These are phyloP conservation scores for Lepiota venenata DNA, from an alignment of 768 basidiomycete genomes.

Conservation along the genomic window DNA sequence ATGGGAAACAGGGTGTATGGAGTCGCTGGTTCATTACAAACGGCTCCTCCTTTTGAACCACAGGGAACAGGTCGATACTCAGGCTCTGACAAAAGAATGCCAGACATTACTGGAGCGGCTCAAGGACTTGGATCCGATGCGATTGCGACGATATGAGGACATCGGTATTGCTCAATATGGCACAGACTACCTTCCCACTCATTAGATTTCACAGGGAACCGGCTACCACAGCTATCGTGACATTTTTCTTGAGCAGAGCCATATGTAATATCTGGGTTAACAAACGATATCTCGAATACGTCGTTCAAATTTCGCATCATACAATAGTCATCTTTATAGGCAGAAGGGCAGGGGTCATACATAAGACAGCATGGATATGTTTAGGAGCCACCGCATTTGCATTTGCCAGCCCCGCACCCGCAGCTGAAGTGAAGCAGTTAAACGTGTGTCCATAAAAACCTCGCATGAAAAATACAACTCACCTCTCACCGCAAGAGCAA, in stretches of 20 bases:
- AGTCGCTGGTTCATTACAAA: constrained; percentile 85
- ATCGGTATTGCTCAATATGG: constrained; percentile 42
- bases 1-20: constrained; percentile 81
- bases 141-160: constrained; percentile 67
- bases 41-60: constrained; percentile 57
- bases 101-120: constrained; percentile 52
- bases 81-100: constrained; percentile 41
- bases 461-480: constrained; percentile 13
- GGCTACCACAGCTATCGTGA: neutral
- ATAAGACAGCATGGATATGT: neutral
- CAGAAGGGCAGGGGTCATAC: neutral
- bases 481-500: constrained; percentile 55
- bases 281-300: neutral
- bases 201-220: neutral
- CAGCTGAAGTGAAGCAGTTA: constrained; percentile 35
- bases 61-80: constrained; percentile 27
- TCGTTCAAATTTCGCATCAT: neutral
- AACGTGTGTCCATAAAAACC: neutral
- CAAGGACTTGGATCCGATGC: constrained; percentile 57
- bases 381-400: constrained; percentile 53
- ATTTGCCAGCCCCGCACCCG: constrained; percentile 55
- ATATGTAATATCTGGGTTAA: neutral
- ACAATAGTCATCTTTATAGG: neutral
- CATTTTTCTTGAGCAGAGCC: neutral
- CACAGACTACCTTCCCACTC: neutral